Evolutionary conservation across 768 basidiomycete species (phyloP), one percentile per base, ranked within the genome.

Genomic region (Zangia roseola): DNA sequence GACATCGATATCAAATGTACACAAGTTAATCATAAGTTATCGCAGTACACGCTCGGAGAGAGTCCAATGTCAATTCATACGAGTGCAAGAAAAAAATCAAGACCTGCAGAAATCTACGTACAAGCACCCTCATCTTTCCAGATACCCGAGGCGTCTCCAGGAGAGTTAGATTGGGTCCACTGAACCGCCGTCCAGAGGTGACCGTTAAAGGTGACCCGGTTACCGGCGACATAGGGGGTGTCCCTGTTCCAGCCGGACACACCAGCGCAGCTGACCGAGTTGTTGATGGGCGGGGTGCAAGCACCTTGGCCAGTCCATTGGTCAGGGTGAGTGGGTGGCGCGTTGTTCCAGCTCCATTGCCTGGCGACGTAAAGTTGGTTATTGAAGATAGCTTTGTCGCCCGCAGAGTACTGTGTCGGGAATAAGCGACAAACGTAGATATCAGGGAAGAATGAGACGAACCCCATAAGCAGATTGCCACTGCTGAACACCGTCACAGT

Each of bases 391-490:
- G 42, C 67, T 30, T 40, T 34, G 0, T 54, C 17, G 2, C 64
- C 67, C 2, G 64, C 52, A 5, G 13, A 30, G 5, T 69, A 69
- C 67, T 69, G 13, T 2, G 2, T 10, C 6, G 5, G 2, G 10
- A 6, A 26, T 67, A 19, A 58, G 41, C 14, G 7, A 4, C 23
- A 0, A 1, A 2, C 12, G 0, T 14, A 0, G 1, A 5, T 0
- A 1, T 8, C 0, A 6, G 4, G 4, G 0, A 1, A 16, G 14
- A 1, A 16, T 0, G 24, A 0, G 4, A 42, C 59, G 1, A 14
- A 65, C 67, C 7, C 67, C 67, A 0, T 61, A 41, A 3, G 44
- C 41, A 7, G 42, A 24, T 25, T 57, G 67, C 62, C 64, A 69
- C n/a, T 42, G 31, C 17, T 67, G 62, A 2, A 51, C 17, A 4